Conservation (phyloP, 306 rosid species). For the Prunus salicina region DNA sequence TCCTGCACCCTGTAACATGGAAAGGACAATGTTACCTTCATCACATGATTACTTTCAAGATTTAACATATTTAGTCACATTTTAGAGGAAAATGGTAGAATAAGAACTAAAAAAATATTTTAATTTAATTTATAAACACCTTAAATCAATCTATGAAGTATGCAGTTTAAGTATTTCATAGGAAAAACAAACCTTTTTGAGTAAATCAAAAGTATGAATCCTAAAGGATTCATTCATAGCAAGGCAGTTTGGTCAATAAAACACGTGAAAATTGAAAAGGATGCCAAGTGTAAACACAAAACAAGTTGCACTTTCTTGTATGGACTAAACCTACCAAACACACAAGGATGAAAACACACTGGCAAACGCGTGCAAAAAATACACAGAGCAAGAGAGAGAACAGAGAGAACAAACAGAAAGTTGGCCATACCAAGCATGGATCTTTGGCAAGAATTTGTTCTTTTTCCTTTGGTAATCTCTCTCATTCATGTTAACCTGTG, state of each 20-base stretch:
- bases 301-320: neutral
- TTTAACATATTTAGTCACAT: neutral
- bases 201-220: neutral
- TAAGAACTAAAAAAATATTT: neutral
- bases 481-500: slow-evolving; percentile 97
- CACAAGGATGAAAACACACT: neutral
- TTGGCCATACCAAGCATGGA: slow-evolving; percentile 82
- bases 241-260: neutral
- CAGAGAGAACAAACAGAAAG: neutral
- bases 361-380: neutral
- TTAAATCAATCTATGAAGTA: neutral
- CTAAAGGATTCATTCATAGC: neutral
- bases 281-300: neutral
- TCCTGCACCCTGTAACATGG: slow-evolving; percentile 84
- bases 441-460: slow-evolving; percentile 95
- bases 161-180: neutral
- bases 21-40: slow-evolving; percentile 13
- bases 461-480: slow-evolving; percentile 95
- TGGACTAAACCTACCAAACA: neutral
- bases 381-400: neutral
- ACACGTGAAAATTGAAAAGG: neutral
- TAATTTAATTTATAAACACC: neutral
- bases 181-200: neutral
- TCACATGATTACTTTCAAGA: neutral
- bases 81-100: neutral